Base-by-base conservation (phyloP, 2,329 filamentous ascomycete species). In the Colletotrichum lentis region DNA sequence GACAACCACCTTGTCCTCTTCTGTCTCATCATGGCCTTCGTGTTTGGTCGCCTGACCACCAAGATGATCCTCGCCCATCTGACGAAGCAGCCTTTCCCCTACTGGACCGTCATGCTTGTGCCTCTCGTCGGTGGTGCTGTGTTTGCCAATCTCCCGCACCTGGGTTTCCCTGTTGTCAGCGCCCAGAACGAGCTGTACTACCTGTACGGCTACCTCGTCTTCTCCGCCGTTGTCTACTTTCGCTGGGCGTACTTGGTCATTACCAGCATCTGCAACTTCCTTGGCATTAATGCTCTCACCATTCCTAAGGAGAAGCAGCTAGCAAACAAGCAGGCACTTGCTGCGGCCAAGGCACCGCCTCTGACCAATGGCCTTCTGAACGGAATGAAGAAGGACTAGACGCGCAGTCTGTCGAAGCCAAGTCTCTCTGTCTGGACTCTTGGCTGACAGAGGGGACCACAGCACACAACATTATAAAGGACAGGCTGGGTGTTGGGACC, bases 31-130 rank as follows among this genome's bases (percentile, higher is more conserved):
- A 91, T 98, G 85, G 92, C 93, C n/a, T 94, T 98, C 74, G 96
- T 97, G 67, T 98, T 99, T 78, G 96, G 96, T 43, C 91, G 96
- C 73, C 94, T 99, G 90, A 98, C 96, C 0, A 99, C 96, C 46
- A 99, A 98, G 84, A 98, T 98, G 80, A 99, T 99, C 76, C 89
- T 99, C 20, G 95, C 96, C 3, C 96, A 99, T 79, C 84, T 99
- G 59, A 96, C 96, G 2, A 89, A 89, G 71, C 96, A 98, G 78
- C 92, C 95, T 3, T 99, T 98, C 80, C 96, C 96, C 1, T 96
- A 92, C 85, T 98, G 94, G 94, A 98, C 96, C 12, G 86, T 96
- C 56, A 92, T 98, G 86, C 85, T 98, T 44, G 88, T 87, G 41
- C 96, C 96, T 8, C 88, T 99, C 46, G 86, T 97, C 55, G 91